Percentiles rank a stretch among this genome's conserved stretches.
Evolutionary conservation across 306 rosid genomes (phyloP).

Genomic region (Quercus mongolica): DNA sequence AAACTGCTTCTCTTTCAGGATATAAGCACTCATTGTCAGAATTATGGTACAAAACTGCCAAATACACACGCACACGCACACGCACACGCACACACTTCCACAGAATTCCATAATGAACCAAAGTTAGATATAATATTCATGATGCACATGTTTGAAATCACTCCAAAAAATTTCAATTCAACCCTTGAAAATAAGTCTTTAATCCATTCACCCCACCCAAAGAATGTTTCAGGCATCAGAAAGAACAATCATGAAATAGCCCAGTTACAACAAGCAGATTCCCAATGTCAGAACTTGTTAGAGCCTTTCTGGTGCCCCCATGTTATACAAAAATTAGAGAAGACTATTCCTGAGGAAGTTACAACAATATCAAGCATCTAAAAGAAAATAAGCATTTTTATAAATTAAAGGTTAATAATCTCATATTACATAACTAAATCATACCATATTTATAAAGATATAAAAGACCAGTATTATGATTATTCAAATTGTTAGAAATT

Average conservation of each 20-base stretch:
- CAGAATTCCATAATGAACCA: not conserved
- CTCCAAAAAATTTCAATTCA: not conserved
- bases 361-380: not conserved
- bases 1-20: not conserved
- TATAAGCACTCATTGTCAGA: not conserved
- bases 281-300: conserved; percentile 2
- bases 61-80: not conserved
- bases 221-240: not conserved
- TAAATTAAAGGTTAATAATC: not conserved
- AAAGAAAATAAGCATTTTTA: not conserved
- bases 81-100: not conserved
- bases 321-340: not conserved
- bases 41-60: too few relatives aligned
- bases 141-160: conserved; percentile 3
- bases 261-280: conserved; percentile 1
- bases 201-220: not conserved
- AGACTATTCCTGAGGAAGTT: not conserved
- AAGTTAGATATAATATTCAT: not conserved
- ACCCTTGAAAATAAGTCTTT: not conserved
- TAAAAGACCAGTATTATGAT: not conserved
- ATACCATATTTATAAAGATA: not conserved
- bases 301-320: not conserved
- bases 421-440: not conserved
- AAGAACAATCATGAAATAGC: not conserved
- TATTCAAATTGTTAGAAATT: not conserved